Conservation (phyloP, 2,329 filamentous ascomycete species). For the Aureobasidium sp. region DNA sequence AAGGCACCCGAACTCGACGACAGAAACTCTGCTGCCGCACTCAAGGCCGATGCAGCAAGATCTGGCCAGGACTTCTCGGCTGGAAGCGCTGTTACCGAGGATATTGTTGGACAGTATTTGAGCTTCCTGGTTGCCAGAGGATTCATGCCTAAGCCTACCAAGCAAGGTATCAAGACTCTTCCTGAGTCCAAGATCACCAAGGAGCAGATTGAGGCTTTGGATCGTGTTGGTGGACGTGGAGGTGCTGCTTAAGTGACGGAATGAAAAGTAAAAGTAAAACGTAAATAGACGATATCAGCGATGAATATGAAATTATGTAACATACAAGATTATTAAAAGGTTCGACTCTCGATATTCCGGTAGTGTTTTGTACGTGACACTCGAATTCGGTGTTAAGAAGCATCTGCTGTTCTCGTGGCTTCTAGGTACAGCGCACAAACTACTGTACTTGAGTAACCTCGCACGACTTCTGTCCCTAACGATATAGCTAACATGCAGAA, state of each 20-base stretch:
- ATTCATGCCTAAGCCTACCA: constrained; percentile 46
- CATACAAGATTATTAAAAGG: too few species aligned
- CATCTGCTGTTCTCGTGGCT: too few species aligned
- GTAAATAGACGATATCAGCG: neutral
- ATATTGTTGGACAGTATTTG: constrained; percentile 55
- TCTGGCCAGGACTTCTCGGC: constrained; percentile 49
- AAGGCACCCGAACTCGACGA: constrained; percentile 69
- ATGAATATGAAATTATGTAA: too few species aligned
- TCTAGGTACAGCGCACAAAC: fast-evolving
- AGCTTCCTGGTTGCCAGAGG: constrained; percentile 54
- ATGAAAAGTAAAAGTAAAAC: too few species aligned
- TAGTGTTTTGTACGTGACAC: too few species aligned
- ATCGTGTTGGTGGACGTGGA: constrained; percentile 46
- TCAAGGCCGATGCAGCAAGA: constrained; percentile 55
- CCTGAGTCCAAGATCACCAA: constrained; percentile 38
- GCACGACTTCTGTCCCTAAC: too few species aligned
- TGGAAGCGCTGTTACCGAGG: constrained; percentile 48
- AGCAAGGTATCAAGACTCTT: constrained; percentile 26
- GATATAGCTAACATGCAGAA: too few species aligned
- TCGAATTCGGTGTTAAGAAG: too few species aligned
- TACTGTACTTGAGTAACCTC: too few species aligned
- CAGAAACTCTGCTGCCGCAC: constrained; percentile 53
- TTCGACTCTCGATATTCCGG: fast-evolving
- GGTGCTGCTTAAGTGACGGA: constrained; percentile 18
- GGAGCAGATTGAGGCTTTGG: constrained; percentile 40